A percentile compares a stretch with the other conserved stretches of the same genome.
Conservation (phyloP, 352 stramenopile genomes). For the Aphanomyces euteiches region DNA sequence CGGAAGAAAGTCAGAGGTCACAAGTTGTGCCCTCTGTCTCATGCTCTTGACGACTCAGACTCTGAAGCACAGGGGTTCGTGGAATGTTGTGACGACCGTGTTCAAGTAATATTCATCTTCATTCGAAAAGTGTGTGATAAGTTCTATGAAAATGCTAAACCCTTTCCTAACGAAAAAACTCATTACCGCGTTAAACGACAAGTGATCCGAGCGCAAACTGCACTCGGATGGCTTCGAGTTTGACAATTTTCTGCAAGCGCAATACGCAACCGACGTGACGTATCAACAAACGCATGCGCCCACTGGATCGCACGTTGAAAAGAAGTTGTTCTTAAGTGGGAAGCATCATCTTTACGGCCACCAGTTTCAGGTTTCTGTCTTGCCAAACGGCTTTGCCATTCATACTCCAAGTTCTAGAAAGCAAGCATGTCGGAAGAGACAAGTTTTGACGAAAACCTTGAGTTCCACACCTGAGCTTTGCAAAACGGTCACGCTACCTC, state of each 20-base stretch:
- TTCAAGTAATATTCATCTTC: constrained; percentile 3
- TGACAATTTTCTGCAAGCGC: neutral
- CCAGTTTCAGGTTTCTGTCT: constrained; percentile 32
- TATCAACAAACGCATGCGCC: constrained; percentile 34
- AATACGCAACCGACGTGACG: constrained; percentile 32
- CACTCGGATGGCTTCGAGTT: constrained; percentile 3
- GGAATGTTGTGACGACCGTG: neutral
- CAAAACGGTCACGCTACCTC: neutral
- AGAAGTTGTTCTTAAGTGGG: constrained; percentile 26
- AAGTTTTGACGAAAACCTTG: constrained; percentile 20
- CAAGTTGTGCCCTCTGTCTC: neutral
- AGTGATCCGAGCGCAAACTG: neutral
- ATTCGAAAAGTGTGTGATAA: constrained; percentile 11
- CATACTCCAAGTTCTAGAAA: neutral
- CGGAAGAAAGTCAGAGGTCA: neutral
- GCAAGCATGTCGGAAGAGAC: neutral
- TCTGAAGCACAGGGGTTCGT: constrained; percentile 17
- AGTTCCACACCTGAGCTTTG: constrained; percentile 6
- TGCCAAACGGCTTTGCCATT: constrained; percentile 27
- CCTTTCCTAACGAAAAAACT: neutral
- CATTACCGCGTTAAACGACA: neutral
- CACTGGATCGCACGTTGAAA: neutral
- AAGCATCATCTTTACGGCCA: constrained; percentile 33
- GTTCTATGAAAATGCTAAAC: neutral
- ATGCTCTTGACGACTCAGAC: neutral